phyloP scores from a whole-genome alignment of 139 green algal genomes.

The Spirogloea muscicola region DNA sequence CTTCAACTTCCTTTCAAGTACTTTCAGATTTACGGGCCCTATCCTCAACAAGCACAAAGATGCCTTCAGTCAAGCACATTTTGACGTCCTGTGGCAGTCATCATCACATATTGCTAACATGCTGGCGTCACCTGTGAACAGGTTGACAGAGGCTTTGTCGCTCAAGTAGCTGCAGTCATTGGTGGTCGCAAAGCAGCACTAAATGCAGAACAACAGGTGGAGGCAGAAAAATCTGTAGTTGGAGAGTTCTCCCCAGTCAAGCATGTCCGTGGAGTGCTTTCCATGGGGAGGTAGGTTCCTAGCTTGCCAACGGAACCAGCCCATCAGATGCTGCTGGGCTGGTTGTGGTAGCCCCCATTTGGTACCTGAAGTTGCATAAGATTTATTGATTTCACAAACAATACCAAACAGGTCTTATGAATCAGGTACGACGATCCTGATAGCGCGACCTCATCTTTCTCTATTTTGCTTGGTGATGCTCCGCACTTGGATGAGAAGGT shows the following conservation, averaged over 20 bases:
- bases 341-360: no score
- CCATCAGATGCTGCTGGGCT: background rate
- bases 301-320: background rate
- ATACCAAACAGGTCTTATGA: no score
- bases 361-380: no score
- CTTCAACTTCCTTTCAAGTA: no score
- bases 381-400: no score
- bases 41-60: no score
- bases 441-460: slow-evolving; percentile 73
- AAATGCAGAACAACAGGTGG: slow-evolving; percentile 58
- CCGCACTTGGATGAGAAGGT: slow-evolving; percentile 70
- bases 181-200: slow-evolving; percentile 56
- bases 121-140: slow-evolving; percentile 5
- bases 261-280: slow-evolving; percentile 66
- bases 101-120: background rate
- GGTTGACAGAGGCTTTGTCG: slow-evolving; percentile 88
- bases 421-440: slow-evolving; percentile 74
- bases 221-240: slow-evolving; percentile 66
- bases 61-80: no score
- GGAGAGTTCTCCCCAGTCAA: slow-evolving; percentile 49
- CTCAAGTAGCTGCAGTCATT: slow-evolving; percentile 69
- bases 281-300: slow-evolving; percentile 64
- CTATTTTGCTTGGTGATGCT: slow-evolving; percentile 73
- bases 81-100: no score
- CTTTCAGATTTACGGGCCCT: no score